Evolutionary conservation across 345 rosid genomes (phyloP).

Genomic region (Citrus trifoliata): DNA sequence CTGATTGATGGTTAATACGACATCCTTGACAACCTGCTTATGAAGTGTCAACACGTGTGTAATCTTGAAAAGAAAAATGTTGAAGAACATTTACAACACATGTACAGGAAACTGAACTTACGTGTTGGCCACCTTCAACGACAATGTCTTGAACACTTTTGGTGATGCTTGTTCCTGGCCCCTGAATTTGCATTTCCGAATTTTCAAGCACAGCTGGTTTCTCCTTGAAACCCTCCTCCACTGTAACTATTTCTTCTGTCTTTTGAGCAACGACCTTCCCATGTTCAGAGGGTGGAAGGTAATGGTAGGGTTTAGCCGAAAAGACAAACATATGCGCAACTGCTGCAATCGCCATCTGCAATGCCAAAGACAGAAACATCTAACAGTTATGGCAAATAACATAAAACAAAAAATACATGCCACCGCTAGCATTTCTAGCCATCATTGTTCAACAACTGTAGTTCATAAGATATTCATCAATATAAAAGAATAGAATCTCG

Average conservation of each 20-base stretch:
- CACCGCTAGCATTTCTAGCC: background rate
- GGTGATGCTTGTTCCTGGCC: conserved; percentile 71
- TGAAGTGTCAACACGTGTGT: background rate
- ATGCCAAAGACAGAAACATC: conserved; percentile 2
- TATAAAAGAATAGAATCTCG: background rate
- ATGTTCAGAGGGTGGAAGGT: conserved; percentile 30
- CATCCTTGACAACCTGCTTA: conserved; percentile 68
- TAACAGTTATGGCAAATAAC: background rate
- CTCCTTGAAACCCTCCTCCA: conserved; percentile 30
- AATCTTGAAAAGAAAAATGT: background rate
- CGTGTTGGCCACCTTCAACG: conserved; percentile 70
- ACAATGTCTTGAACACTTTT: conserved; percentile 90
- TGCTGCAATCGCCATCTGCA: conserved; percentile 86
- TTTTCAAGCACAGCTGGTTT: conserved; percentile 37
- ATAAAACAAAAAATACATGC: background rate
- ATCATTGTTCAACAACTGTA: background rate
- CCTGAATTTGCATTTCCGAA: conserved; percentile 50
- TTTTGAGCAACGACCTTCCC: conserved; percentile 41
- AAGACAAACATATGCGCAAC: conserved; percentile 75
- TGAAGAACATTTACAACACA: background rate
- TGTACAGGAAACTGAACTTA: conserved; percentile 18
- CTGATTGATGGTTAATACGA: conserved; percentile 80
- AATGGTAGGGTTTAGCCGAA: conserved; percentile 58
- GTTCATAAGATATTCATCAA: background rate
- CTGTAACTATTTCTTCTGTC: conserved; percentile 34